Conservation (phyloP, 2,329 filamentous ascomycete genomes). For the Coniosporium tulheliwenetii region DNA sequence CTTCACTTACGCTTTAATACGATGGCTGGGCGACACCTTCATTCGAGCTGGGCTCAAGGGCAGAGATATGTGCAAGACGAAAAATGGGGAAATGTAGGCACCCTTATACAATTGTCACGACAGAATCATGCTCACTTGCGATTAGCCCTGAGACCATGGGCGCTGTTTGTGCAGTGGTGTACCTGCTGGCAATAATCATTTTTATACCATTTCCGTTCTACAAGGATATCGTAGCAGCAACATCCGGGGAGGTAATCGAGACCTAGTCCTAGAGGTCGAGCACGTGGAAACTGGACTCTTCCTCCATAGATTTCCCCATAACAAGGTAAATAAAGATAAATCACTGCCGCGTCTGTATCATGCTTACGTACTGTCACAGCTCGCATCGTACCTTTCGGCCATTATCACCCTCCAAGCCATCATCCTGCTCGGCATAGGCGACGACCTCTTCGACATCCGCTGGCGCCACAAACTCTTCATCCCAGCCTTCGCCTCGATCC, state of each 20-base stretch:
- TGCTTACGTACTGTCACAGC: slow-evolving; percentile 30
- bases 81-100: slow-evolving; percentile 56
- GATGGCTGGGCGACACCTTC: slow-evolving; percentile 86
- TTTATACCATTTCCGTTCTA: slow-evolving; percentile 98
- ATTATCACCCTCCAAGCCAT: slow-evolving; percentile 86
- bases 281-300: slow-evolving; percentile 70
- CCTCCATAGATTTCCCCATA: slow-evolving; percentile 84
- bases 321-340: slow-evolving; percentile 49
- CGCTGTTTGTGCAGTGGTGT: slow-evolving; percentile 80
- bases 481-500: slow-evolving; percentile 81
- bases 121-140: slow-evolving; percentile 5
- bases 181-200: slow-evolving; percentile 72
- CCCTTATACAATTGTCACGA: slow-evolving; percentile 6
- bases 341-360: background rate
- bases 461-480: slow-evolving; percentile 99
- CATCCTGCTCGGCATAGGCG: slow-evolving; percentile 79
- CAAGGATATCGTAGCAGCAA: slow-evolving; percentile 91
- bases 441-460: slow-evolving; percentile 94
- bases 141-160: slow-evolving; percentile 84
- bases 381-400: slow-evolving; percentile 87
- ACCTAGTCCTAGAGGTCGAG: slow-evolving; percentile 60
- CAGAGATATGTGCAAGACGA: slow-evolving; percentile 68
- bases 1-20: slow-evolving; percentile 69
- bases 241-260: slow-evolving; percentile 86
- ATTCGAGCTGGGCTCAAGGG: slow-evolving; percentile 80